Base-by-base conservation (phyloP, 2,329 filamentous ascomycete species). In the Zasmidium angulare region DNA sequence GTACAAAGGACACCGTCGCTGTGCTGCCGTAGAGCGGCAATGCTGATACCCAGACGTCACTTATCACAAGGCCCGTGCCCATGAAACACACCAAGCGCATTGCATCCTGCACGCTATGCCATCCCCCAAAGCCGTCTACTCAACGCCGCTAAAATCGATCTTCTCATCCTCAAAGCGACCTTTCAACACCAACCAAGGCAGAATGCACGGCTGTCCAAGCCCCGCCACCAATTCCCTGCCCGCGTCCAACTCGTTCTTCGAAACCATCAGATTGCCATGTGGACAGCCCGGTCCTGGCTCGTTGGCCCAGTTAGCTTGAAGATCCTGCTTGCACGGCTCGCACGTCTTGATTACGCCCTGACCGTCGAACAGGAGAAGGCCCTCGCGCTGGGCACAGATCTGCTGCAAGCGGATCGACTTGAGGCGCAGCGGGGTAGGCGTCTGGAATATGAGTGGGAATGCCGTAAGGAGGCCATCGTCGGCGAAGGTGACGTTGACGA, bases 321-420 rank as follows among this genome's bases (percentile, higher is more conserved):
- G 29, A 21, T 61, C 58, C 10, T 60, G n/a, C 14, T 55, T 31
- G 51, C 60, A 63, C 14, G 19, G 7, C 9, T 52, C 29, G 31
- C 58, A 60, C 46, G 53, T 40, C 23, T 23, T 51, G 24, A 46
- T 50, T 21, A 43, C 20, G 19, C 29, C 46, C 7, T n/a, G 31
- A 4, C 3, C n/a, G 20, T 53, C 58, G 29, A 63, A 56, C 9
- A 60, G 26, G 29, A 63, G 47, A 46, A 63, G 49, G n/a, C 58
- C 54, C 1, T 21, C n/a, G 19, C 29, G 49, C 22, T 17, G 29
- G 19, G 43, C 49, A 23, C 21, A 26, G n/a, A 63, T 51, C 50
- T 63, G 60, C 20, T 57, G 58, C 2, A 63, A 17, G n/a, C 57
- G 55, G 55, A 63, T 50, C 17, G 53, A 14, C 3, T 49, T 31